Evolutionary conservation across 2,329 filamentous ascomycete species (phyloP), one percentile per base, ranked within the genome.

Genomic region (Stagonosporopsis tanaceti): DNA sequence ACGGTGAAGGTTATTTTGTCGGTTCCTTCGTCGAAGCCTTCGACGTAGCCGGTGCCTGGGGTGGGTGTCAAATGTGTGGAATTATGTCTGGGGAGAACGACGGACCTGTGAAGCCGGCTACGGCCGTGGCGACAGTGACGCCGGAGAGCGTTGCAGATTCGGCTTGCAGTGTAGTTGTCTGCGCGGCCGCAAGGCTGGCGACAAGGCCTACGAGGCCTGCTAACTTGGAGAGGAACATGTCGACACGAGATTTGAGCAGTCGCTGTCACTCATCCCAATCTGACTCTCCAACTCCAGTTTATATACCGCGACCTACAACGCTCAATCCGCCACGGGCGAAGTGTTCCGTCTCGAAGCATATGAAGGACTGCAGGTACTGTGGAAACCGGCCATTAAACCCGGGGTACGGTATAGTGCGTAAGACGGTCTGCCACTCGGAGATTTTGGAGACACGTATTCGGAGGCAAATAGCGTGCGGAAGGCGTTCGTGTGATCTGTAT

Each of bases 31-130:
- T 81, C 79, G 63, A 83, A 82, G 32, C 79, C 77, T 35, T 78
- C 77, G 14, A 82, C 78, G 56, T 82, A 83, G 20, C 81, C 81
- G 15, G 76, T 77, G 14, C 80, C 80, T 80, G 45, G n/a, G 11
- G 55, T 44, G 30, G 7, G 30, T 58, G 46, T 44, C 41, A 57
- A 24, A 44, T 15, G 3, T 24, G 46, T 37, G 24, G n/a, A 15
- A 2, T 3, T 12, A 40, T 3, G 3, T 6, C 1, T 32, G 6
- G 8, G 3, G 9, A 1, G 5, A 38, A 1, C n/a, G 30, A 45
- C 46, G 12, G 55, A 75, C 77, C 78, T 22, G 76, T 71, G 57
- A 68, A 82, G 2, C 80, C 80, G 20, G 76, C 55, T 27, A 76
- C 72, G 0, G 75, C 69, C 6, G 73, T 79, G 6, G 71, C 77